Evolutionary conservation across 2,329 filamentous ascomycete genomes (phyloP).

Genomic region (Didymella pinodella): DNA sequence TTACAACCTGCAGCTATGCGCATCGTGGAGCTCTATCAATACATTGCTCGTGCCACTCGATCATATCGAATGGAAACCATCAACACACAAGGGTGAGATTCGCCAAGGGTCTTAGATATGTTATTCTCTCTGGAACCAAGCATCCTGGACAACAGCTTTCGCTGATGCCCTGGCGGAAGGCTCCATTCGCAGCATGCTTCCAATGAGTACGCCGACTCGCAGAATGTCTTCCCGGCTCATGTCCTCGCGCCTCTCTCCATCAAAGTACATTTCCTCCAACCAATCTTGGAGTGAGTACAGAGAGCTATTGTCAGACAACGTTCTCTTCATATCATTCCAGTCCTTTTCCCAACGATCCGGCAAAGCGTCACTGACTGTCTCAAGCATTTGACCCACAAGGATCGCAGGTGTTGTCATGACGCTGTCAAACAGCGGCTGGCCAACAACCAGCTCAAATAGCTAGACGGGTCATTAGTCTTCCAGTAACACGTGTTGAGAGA

Average conservation of each 20-base stretch:
- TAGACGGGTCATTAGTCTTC: constrained; percentile 31
- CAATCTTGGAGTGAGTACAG: constrained; percentile 45
- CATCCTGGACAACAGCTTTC: constrained; percentile 26
- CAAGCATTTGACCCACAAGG: constrained; percentile 23
- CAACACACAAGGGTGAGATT: too few species aligned
- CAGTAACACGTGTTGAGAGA: not conserved
- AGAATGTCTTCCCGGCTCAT: constrained; percentile 31
- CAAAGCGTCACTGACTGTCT: too few species aligned
- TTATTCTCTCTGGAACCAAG: constrained; percentile 26
- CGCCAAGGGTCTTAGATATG: too few species aligned
- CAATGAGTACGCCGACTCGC: constrained; percentile 24
- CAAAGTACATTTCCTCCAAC: constrained; percentile 52
- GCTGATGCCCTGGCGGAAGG: constrained; percentile 29
- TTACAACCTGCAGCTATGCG: too few species aligned
- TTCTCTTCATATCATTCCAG: constrained; percentile 39
- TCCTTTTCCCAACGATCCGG: constrained; percentile 37
- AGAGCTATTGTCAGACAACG: constrained; percentile 20
- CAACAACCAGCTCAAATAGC: constrained; percentile 49
- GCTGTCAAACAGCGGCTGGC: constrained; percentile 52
- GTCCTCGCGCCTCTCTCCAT: constrained; percentile 32
- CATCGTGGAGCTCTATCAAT: too few species aligned
- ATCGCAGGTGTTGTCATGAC: constrained; percentile 42
- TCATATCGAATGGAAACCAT: too few species aligned
- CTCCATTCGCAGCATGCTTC: constrained; percentile 31
- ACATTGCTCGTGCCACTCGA: too few species aligned